Conservation (phyloP, 805 yeast species). For the Schwanniomyces yamadae region DNA sequence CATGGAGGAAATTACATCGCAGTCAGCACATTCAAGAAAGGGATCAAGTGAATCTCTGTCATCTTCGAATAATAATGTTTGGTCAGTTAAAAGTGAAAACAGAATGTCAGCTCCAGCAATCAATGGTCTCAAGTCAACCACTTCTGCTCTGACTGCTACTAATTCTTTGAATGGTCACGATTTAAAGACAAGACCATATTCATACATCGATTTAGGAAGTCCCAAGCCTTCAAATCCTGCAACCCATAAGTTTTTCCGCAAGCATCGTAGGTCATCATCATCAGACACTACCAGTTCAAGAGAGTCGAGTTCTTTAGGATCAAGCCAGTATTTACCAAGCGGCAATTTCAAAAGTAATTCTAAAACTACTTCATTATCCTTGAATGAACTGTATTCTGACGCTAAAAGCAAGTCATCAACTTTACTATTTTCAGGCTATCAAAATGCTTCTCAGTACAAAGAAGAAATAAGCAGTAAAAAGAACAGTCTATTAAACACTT, state of each 20-base stretch:
- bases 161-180: constrained; percentile 5
- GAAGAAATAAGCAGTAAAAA: constrained; percentile 13
- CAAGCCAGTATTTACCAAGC: not conserved
- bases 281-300: constrained; percentile 47
- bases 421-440: not conserved
- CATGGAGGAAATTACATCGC: not conserved
- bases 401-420: not conserved
- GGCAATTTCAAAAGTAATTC: too few species aligned
- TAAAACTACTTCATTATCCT: constrained; percentile 5
- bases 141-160: not conserved
- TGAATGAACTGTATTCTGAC: constrained; percentile 8
- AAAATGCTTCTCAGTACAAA: not conserved
- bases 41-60: constrained; percentile 16
- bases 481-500: constrained; percentile 39
- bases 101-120: constrained; percentile 29
- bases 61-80: constrained; percentile 11
- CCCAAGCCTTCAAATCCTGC: constrained; percentile 15
- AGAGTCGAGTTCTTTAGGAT: not conserved
- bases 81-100: constrained; percentile 27
- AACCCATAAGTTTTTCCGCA: constrained; percentile 51
- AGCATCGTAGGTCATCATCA: constrained; percentile 63
- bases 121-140: constrained; percentile 1
- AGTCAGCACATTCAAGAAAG: constrained; percentile 10
- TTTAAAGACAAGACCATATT: constrained; percentile 39
- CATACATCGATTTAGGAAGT: constrained; percentile 34